Percentiles rank a stretch among this genome's conserved stretches.
phyloP scores from a whole-genome alignment of 495 filamentous ascomycete genomes.

The Penicillium pulvis region DNA sequence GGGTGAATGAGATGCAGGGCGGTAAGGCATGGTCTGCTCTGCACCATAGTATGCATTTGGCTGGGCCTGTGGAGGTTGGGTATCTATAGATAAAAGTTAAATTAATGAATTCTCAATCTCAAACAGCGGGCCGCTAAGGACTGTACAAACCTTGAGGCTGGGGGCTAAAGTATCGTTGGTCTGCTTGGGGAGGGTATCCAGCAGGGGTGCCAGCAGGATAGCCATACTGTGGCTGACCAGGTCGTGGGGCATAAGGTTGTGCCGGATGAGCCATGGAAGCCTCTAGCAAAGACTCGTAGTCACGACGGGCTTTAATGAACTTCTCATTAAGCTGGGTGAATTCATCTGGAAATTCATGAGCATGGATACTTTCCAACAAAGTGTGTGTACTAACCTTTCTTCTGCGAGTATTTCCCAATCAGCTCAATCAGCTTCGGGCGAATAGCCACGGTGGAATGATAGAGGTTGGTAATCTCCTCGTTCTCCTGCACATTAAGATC shows the following conservation, averaged over 20 bases:
- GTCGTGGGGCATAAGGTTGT: conserved; percentile 66
- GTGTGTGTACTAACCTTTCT: conserved; percentile 72
- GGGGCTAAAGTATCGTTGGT: conserved; percentile 73
- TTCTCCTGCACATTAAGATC: conserved; percentile 86
- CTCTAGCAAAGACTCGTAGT: conserved; percentile 95
- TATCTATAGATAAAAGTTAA: conserved; percentile 26
- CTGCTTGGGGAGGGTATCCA: conserved; percentile 57
- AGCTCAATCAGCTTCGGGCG: conserved; percentile 96
- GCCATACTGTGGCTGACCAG: conserved; percentile 61
- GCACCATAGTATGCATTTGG: conserved; percentile 36
- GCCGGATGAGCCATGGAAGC: conserved; percentile 89
- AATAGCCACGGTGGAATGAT: conserved; percentile 91
- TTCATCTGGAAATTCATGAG: conserved; percentile 65
- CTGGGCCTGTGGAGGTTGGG: conserved; percentile 32
- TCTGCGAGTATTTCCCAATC: conserved; percentile 98
- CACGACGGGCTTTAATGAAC: conserved; percentile 96
- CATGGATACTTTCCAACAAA: not conserved
- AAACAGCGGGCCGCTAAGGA: not conserved
- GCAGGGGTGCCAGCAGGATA: conserved; percentile 58
- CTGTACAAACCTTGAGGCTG: conserved; percentile 50
- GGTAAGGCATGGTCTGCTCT: conserved; percentile 41
- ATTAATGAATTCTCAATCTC: not conserved
- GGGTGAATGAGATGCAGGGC: conserved; percentile 43
- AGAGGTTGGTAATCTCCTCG: conserved; percentile 90
- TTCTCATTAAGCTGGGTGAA: conserved; percentile 98